phyloP scores from a whole-genome alignment of 495 filamentous ascomycete species.

The Penicillium turbatum region DNA sequence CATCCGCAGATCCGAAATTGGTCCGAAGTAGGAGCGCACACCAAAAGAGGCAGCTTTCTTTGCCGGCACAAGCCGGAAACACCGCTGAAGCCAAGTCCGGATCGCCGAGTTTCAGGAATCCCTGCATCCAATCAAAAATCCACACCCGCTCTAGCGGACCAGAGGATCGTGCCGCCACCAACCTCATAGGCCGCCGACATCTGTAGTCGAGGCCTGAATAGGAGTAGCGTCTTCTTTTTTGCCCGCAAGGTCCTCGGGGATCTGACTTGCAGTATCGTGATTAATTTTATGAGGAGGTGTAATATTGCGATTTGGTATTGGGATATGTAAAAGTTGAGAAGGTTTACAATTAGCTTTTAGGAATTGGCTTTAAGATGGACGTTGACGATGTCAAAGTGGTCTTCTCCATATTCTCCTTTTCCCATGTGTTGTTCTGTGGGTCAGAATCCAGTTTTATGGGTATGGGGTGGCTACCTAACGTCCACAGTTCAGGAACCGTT shows the following conservation, averaged over 20 bases:
- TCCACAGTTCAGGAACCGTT: not conserved
- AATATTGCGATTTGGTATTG: not conserved
- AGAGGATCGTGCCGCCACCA: slow-evolving; percentile 27
- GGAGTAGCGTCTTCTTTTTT: not conserved
- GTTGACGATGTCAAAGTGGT: not conserved
- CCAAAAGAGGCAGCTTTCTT: not conserved
- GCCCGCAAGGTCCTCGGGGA: slow-evolving; percentile 19
- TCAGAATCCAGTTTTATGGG: not conserved
- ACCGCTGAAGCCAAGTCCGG: slow-evolving; percentile 24
- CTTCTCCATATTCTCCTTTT: slow-evolving; percentile 5
- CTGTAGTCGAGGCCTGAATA: slow-evolving; percentile 10
- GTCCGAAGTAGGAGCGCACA: not conserved
- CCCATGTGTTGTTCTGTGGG: slow-evolving; percentile 9
- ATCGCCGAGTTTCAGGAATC: slow-evolving; percentile 30
- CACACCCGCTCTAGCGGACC: slow-evolving; percentile 5
- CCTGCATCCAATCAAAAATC: slow-evolving; percentile 16
- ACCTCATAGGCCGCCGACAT: slow-evolving; percentile 22
- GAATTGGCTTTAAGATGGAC: not conserved
- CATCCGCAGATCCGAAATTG: slow-evolving; percentile 1
- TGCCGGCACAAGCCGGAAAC: slow-evolving; percentile 28
- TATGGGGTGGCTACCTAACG: not conserved
- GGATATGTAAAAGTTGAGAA: not conserved
- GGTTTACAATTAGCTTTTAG: not conserved
- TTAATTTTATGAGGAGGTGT: not conserved
- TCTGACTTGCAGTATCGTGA: slow-evolving; percentile 6